Conservation (phyloP, 2,329 filamentous ascomycete genomes). For the Venturia aucupariae region DNA sequence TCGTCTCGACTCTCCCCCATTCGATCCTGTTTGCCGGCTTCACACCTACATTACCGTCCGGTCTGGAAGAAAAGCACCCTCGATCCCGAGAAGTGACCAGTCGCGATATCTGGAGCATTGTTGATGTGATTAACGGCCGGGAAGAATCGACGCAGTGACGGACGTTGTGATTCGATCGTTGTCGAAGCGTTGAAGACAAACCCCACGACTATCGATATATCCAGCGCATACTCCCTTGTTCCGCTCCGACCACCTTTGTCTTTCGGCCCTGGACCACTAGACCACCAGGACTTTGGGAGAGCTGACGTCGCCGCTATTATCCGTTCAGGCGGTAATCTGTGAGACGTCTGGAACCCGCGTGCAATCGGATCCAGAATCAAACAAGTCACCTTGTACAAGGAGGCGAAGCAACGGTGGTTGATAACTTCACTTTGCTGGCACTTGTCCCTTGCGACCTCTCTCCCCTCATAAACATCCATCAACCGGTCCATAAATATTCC, state of each 20-base stretch:
- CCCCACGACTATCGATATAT: background rate
- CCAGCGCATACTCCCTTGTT: background rate
- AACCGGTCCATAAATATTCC: constrained; percentile 17
- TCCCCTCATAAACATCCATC: background rate
- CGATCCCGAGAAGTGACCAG: background rate
- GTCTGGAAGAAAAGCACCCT: background rate
- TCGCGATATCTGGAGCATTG: background rate
- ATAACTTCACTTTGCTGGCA: background rate
- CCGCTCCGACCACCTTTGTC: background rate
- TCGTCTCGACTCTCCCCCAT: background rate
- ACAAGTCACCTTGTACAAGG: constrained; percentile 1
- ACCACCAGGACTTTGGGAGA: too few species aligned
- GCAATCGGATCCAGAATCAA: constrained; percentile 3
- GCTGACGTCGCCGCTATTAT: background rate
- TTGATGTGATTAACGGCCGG: background rate
- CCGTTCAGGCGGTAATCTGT: background rate
- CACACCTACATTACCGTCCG: background rate
- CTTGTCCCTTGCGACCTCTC: background rate
- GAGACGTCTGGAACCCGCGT: constrained; percentile 4
- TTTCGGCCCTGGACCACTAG: background rate
- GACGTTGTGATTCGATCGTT: background rate
- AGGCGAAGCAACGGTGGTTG: background rate
- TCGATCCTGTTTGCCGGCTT: background rate
- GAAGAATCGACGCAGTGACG: background rate
- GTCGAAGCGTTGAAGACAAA: background rate